Percentiles rank a stretch among this genome's conserved stretches.
These are phyloP conservation scores for Asterionellopsis glacialis DNA, from an alignment of 108 stramenopile genomes.

Conservation along the genomic window DNA sequence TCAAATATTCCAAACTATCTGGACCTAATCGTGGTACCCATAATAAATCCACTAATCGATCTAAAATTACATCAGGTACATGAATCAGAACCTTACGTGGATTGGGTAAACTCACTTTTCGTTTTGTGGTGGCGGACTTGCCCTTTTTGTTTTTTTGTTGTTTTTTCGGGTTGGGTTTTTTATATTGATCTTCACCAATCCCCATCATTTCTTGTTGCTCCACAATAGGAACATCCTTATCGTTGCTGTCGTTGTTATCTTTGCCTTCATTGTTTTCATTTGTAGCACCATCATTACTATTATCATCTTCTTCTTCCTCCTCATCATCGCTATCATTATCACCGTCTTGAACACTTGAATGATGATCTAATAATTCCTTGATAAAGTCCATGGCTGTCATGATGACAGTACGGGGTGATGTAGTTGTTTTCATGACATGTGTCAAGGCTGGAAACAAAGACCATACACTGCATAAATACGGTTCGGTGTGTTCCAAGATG, in stretches of 20 bases:
- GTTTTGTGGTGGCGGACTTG: not conserved
- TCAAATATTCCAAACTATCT: conserved; percentile 73
- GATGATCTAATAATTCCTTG: conserved; percentile 41
- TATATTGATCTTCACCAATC: not conserved
- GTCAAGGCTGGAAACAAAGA: conserved; percentile 40
- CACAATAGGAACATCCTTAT: not conserved
- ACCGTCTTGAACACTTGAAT: conserved; percentile 26
- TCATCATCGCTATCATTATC: conserved; percentile 19
- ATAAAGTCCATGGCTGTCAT: conserved; percentile 40
- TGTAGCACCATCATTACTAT: conserved; percentile 10
- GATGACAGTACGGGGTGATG: conserved; percentile 25
- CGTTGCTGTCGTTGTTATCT: not conserved
- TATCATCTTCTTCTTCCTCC: conserved; percentile 29
- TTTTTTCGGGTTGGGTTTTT: not conserved
- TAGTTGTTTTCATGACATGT: conserved; percentile 24
- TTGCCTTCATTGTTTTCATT: not conserved
- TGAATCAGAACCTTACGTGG: conserved; percentile 53
- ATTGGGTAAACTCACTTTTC: conserved; percentile 20
- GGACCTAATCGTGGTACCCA: conserved; percentile 72
- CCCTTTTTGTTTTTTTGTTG: not conserved
- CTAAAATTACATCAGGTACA: conserved; percentile 52
- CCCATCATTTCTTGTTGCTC: not conserved
- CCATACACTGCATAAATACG: conserved; percentile 20
- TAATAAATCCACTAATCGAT: conserved; percentile 56
- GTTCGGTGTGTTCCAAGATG: conserved; percentile 6